These are phyloP conservation scores for Pseudozyma tsukubaensis DNA, from an alignment of 1,284 basidiomycete genomes.

Conservation along the genomic window DNA sequence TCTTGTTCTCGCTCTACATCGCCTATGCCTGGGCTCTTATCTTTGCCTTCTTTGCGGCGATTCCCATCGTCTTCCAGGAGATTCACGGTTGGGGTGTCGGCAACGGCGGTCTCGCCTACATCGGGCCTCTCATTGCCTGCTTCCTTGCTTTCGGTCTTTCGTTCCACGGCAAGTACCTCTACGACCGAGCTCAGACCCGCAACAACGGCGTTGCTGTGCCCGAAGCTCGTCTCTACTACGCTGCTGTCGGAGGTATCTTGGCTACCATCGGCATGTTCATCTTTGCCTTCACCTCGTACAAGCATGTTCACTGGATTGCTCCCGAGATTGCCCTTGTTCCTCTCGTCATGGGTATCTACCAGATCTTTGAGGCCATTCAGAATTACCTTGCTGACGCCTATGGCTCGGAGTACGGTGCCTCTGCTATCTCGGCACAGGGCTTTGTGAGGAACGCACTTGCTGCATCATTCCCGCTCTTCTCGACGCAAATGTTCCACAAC, in stretches of 20 bases:
- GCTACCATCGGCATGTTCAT: constrained; percentile 58
- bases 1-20: constrained; percentile 66
- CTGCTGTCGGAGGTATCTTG: constrained; percentile 50
- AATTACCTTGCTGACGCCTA: constrained; percentile 54
- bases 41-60: constrained; percentile 67
- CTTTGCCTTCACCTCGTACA: constrained; percentile 58
- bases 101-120: constrained; percentile 67
- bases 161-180: constrained; percentile 57
- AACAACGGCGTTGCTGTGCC: constrained; percentile 59
- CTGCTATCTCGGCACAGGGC: constrained; percentile 56
- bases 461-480: constrained; percentile 56
- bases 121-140: constrained; percentile 63
- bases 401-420: constrained; percentile 50
- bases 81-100: constrained; percentile 68
- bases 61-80: constrained; percentile 67
- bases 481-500: constrained; percentile 59
- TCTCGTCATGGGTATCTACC: constrained; percentile 59
- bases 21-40: constrained; percentile 64
- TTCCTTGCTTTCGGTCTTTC: constrained; percentile 64
- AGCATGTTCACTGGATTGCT: constrained; percentile 58
- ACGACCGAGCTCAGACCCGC: constrained; percentile 45
- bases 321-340: constrained; percentile 56
- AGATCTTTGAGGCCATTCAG: constrained; percentile 58
- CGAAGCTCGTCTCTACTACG: constrained; percentile 61
- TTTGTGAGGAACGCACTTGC: constrained; percentile 57